Evolutionary conservation across 2,329 filamentous ascomycete species (phyloP).

Genomic region (Pseudofabraea citricarpa): DNA sequence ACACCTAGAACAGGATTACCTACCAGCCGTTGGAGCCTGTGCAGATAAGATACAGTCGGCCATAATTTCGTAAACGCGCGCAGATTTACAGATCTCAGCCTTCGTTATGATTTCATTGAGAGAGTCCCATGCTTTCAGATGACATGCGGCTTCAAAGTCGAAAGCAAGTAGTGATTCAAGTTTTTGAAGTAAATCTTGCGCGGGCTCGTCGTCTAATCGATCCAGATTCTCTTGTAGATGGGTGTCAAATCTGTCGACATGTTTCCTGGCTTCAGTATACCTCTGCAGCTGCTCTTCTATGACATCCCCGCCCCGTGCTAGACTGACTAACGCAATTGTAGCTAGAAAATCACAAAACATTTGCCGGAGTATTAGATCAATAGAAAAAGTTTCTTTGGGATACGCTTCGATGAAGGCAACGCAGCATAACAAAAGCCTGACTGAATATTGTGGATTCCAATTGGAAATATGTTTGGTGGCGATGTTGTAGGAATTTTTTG

Average conservation of each 20-base stretch:
- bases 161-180: conserved; percentile 65
- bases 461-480: conserved; percentile 55
- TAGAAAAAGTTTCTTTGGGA: conserved; percentile 35
- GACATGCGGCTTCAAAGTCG: conserved; percentile 72
- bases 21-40: conserved; percentile 46
- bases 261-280: conserved; percentile 57
- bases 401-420: conserved; percentile 47
- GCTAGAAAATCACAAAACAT: conserved; percentile 70
- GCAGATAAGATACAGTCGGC: conserved; percentile 59
- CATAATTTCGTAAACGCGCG: conserved; percentile 54
- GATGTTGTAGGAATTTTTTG: conserved; percentile 75
- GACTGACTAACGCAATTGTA: conserved; percentile 43
- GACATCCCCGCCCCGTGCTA: conserved; percentile 47
- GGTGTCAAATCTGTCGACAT: conserved; percentile 54
- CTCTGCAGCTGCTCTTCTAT: conserved; percentile 48
- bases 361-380: conserved; percentile 51
- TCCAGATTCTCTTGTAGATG: conserved; percentile 35
- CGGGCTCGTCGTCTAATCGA: conserved; percentile 36
- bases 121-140: conserved; percentile 62
- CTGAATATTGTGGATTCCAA: conserved; percentile 48
- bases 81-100: conserved; percentile 38
- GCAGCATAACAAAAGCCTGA: conserved; percentile 52
- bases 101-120: conserved; percentile 55
- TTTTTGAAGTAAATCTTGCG: conserved; percentile 54
- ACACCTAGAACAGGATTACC: conserved; percentile 7